A percentile compares a stretch with the other conserved stretches of the same genome.
These are phyloP conservation scores for Lindgomyces ingoldianus DNA, from an alignment of 495 filamentous ascomycete species.

Conservation along the genomic window DNA sequence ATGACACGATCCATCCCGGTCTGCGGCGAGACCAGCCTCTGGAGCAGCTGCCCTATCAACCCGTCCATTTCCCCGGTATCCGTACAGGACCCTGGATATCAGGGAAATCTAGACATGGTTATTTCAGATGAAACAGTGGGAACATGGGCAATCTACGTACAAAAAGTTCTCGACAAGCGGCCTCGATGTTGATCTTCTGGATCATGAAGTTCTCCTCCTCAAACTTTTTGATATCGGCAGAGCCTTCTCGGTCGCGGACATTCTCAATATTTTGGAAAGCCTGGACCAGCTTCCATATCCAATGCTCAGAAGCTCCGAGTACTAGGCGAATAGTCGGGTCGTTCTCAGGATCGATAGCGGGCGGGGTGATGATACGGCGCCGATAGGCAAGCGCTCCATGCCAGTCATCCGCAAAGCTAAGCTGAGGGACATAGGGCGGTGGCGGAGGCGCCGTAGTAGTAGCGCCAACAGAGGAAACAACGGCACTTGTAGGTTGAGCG, in stretches of 20 bases:
- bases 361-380: background rate
- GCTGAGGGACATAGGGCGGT: too few species aligned
- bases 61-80: background rate
- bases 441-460: too few species aligned
- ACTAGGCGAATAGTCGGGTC: background rate
- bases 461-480: too few species aligned
- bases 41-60: background rate
- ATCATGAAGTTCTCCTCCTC: background rate
- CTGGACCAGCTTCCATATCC: background rate
- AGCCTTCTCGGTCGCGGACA: background rate
- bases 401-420: background rate
- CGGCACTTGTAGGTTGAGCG: too few species aligned
- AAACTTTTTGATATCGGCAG: background rate
- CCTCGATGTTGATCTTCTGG: background rate
- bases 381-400: background rate
- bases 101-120: background rate
- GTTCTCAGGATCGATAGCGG: background rate
- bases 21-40: background rate
- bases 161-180: background rate
- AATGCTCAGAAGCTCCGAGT: background rate
- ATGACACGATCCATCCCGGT: background rate
- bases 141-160: background rate
- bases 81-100: background rate
- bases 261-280: background rate
- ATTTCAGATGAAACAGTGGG: background rate